These are phyloP conservation scores for Alternaria burnsii DNA, from an alignment of 2,329 filamentous ascomycete genomes.

Conservation along the genomic window DNA sequence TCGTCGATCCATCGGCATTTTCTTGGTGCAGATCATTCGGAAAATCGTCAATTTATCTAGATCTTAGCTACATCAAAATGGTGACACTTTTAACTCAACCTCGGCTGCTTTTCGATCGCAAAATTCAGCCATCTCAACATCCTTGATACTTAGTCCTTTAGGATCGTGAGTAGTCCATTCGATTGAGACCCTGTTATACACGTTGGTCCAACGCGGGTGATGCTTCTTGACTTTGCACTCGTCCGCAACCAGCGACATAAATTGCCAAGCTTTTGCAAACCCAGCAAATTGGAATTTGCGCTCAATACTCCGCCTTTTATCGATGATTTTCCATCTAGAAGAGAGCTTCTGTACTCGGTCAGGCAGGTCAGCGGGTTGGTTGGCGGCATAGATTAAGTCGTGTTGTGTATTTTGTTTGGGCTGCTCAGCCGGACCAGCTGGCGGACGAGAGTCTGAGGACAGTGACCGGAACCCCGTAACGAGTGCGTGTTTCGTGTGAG, in stretches of 20 bases:
- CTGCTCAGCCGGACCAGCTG: constrained; percentile 6
- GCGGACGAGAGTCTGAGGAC: constrained; percentile 5
- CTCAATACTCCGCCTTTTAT: constrained; percentile 35
- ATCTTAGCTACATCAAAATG: background rate
- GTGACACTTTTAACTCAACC: constrained; percentile 33
- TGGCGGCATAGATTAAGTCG: constrained; percentile 38
- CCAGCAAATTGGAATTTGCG: constrained; percentile 41
- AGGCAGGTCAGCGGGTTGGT: constrained; percentile 40
- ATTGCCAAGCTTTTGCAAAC: constrained; percentile 44
- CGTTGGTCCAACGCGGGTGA: constrained; percentile 47
- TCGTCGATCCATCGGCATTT: no score
- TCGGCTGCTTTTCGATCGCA: constrained; percentile 41
- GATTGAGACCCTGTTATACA: constrained; percentile 44
- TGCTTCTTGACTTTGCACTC: constrained; percentile 46
- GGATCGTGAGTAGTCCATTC: constrained; percentile 51
- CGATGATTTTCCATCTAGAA: constrained; percentile 35
- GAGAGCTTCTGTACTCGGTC: constrained; percentile 34
- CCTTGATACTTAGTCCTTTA: constrained; percentile 45
- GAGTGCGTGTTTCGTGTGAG: background rate
- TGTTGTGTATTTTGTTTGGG: background rate
- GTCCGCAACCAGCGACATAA: constrained; percentile 46
- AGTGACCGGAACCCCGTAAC: background rate
- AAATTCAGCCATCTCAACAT: constrained; percentile 49
- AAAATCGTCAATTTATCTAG: background rate
- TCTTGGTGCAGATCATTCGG: no score